These are phyloP conservation scores for Strigomonas oncopelti DNA, from an alignment of 208 protist species.

Conservation along the genomic window DNA sequence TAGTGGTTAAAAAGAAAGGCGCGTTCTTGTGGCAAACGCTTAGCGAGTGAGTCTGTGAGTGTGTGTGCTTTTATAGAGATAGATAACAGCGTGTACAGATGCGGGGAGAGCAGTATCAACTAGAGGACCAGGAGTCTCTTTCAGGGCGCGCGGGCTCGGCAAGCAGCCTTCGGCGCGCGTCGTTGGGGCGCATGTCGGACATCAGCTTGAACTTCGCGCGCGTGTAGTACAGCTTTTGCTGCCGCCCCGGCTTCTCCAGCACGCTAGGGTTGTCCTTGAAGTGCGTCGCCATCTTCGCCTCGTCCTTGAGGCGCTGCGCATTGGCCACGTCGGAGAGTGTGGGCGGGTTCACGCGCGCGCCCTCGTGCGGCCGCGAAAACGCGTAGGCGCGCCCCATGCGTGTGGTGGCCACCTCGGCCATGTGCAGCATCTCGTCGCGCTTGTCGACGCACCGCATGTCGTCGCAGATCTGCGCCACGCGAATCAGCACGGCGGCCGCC, in stretches of 20 bases:
- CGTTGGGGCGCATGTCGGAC: constrained; percentile 32
- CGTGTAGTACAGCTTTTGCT: constrained; percentile 49
- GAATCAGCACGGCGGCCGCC: constrained; percentile 71
- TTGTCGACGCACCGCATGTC: constrained; percentile 84
- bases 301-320: constrained; percentile 23
- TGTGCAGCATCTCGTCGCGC: constrained; percentile 78
- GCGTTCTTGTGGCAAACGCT: too few relatives aligned
- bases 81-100: too few relatives aligned
- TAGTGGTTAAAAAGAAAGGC: too few relatives aligned
- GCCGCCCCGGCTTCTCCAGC: constrained; percentile 28
- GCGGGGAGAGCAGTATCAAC: neutral
- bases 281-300: constrained; percentile 38
- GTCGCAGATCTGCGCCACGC: constrained; percentile 81
- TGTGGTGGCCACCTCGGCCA: constrained; percentile 60
- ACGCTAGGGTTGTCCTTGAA: constrained; percentile 53
- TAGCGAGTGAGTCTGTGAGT: too few relatives aligned
- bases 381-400: constrained; percentile 75
- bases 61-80: neutral
- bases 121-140: constrained; percentile 17
- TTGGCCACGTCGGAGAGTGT: constrained; percentile 36
- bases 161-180: constrained; percentile 23
- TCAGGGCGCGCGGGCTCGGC: constrained; percentile 31
- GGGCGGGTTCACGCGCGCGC: constrained; percentile 30
- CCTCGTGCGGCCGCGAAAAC: constrained; percentile 58
- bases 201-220: constrained; percentile 46